Percentiles rank a stretch among this genome's conserved stretches.
phyloP scores from a whole-genome alignment of 495 filamentous ascomycete genomes.

The Rusavskia elegans region DNA sequence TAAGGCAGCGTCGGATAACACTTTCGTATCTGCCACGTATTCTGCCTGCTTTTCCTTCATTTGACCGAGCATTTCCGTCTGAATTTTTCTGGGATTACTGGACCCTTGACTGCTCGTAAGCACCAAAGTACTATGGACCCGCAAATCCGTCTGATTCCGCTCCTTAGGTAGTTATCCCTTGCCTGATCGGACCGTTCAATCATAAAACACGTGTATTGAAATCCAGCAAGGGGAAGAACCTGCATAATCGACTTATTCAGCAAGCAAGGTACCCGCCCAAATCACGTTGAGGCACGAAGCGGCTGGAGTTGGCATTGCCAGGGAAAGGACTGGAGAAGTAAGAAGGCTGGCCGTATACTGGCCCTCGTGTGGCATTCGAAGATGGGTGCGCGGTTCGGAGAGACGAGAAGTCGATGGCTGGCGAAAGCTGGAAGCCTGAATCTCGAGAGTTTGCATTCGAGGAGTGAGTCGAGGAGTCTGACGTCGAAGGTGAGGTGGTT shows the following conservation, averaged over 20 bases:
- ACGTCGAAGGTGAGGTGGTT: slow-evolving; percentile 33
- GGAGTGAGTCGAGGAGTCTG: slow-evolving; percentile 3
- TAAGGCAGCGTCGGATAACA: not conserved
- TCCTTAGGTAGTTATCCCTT: too few relatives aligned
- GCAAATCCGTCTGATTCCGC: too few relatives aligned
- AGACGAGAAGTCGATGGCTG: slow-evolving; percentile 49
- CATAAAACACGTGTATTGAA: too few relatives aligned
- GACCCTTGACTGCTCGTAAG: too few relatives aligned
- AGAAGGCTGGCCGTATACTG: slow-evolving; percentile 9
- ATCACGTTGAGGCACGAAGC: not conserved
- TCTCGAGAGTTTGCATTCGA: slow-evolving; percentile 19
- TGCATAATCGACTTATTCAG: too few relatives aligned
- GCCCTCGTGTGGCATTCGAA: slow-evolving; percentile 8
- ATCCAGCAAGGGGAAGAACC: too few relatives aligned
- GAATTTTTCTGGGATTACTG: too few relatives aligned
- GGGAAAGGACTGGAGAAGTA: slow-evolving; percentile 22
- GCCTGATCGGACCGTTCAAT: too few relatives aligned
- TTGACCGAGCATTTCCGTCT: too few relatives aligned
- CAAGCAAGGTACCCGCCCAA: too few relatives aligned
- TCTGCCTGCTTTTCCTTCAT: too few relatives aligned
- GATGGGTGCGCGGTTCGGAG: slow-evolving; percentile 22
- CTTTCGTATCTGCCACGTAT: not conserved
- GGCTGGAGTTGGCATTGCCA: slow-evolving; percentile 16
- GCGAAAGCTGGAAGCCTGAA: slow-evolving; percentile 46
- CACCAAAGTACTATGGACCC: too few relatives aligned